Percentiles rank a stretch among this genome's conserved stretches.
Evolutionary conservation across 208 protist genomes (phyloP).

Genomic region (Entamoeba dispar): DNA sequence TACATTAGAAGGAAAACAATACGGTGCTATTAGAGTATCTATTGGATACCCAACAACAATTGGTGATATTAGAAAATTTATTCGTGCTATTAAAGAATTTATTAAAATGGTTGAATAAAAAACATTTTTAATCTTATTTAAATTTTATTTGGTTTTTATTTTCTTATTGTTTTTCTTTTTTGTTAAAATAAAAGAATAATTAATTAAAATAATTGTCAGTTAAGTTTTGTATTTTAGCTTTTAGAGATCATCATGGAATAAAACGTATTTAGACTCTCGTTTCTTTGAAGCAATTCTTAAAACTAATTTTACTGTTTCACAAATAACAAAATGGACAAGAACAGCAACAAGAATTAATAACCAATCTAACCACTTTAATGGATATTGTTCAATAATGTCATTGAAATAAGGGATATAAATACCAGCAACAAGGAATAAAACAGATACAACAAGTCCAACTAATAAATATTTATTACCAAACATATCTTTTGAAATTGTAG

Average conservation of each 20-base stretch:
- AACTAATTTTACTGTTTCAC: not conserved
- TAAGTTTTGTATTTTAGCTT: too few relatives aligned
- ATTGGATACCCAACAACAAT: conserved; percentile 16
- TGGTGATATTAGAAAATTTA: conserved; percentile 8
- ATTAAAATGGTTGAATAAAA: not conserved
- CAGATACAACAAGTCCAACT: not conserved
- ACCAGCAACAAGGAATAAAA: not conserved
- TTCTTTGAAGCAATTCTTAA: not conserved
- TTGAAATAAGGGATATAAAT: not conserved
- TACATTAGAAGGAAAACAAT: not conserved
- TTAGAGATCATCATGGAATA: not conserved
- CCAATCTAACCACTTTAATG: not conserved
- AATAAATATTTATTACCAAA: not conserved
- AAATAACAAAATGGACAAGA: not conserved
- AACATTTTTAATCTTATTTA: too few relatives aligned
- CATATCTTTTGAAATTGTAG: not conserved
- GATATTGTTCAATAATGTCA: not conserved
- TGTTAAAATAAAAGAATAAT: too few relatives aligned
- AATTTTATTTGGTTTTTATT: too few relatives aligned
- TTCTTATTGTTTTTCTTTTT: too few relatives aligned
- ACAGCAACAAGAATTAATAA: not conserved
- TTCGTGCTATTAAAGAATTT: not conserved
- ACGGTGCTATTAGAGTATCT: conserved; percentile 6
- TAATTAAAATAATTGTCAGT: too few relatives aligned
- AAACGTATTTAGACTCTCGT: not conserved